Evolutionary conservation across 2,329 filamentous ascomycete genomes (phyloP).

Genomic region (Colletotrichum viniferum): DNA sequence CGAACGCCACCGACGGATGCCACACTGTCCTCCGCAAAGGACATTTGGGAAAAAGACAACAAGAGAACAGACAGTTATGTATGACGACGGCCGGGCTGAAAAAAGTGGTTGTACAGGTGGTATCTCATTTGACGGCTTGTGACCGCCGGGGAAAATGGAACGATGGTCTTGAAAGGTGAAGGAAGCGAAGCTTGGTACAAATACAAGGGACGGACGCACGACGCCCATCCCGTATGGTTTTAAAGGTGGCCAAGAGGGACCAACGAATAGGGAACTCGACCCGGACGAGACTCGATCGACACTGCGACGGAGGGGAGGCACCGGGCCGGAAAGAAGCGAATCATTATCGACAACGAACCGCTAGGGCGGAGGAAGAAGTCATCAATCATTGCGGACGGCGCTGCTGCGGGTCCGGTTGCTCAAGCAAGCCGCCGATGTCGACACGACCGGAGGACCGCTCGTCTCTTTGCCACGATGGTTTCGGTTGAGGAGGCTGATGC

Average conservation of each 20-base stretch:
- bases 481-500: constrained; percentile 27
- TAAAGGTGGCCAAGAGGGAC: not conserved
- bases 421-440: constrained; percentile 67
- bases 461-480: constrained; percentile 44
- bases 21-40: not conserved
- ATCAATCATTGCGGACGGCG: constrained; percentile 28
- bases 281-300: not conserved
- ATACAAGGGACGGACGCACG: constrained; percentile 5
- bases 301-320: not conserved
- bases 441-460: constrained; percentile 57
- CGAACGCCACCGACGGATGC: constrained; percentile 13
- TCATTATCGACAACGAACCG: constrained; percentile 16
- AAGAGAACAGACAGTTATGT: constrained; percentile 5
- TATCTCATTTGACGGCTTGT: constrained; percentile 21
- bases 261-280: not conserved
- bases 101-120: constrained; percentile 22
- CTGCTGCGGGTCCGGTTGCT: constrained; percentile 51
- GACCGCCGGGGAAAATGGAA: constrained; percentile 4
- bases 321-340: constrained; percentile 7
- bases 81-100: not conserved
- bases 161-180: constrained; percentile 1
- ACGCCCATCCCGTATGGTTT: not conserved
- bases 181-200: not conserved
- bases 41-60: not conserved
- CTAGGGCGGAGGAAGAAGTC: constrained; percentile 5